A percentile compares a stretch with the other conserved stretches of the same genome.
phyloP scores from a whole-genome alignment of 2,329 filamentous ascomycete species.

The Coniochaeta hoffmannii region DNA sequence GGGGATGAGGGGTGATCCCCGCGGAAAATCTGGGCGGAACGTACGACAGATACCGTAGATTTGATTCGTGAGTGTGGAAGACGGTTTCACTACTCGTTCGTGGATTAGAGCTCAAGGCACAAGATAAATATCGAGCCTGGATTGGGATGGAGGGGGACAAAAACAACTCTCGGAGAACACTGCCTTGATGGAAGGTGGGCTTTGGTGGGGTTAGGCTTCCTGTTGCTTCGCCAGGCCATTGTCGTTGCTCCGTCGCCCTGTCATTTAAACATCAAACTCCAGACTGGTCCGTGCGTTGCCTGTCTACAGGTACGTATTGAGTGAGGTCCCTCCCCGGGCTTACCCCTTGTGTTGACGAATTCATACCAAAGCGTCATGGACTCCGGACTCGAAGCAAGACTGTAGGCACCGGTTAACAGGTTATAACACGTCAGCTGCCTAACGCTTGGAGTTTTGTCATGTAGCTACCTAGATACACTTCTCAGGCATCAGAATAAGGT shows the following conservation, averaged over 20 bases:
- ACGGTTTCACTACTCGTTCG: neutral
- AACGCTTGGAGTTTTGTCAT: neutral
- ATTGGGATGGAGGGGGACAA: neutral
- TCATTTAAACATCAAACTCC: neutral
- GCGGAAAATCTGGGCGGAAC: neutral
- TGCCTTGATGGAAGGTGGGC: neutral
- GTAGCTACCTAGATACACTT: neutral
- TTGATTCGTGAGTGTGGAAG: neutral
- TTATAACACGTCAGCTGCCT: neutral
- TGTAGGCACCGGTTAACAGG: neutral
- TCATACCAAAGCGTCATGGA: neutral
- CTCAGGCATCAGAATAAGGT: neutral
- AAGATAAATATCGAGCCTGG: neutral
- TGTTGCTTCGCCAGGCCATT: neutral
- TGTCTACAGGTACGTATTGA: too few species aligned
- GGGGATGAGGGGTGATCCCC: neutral
- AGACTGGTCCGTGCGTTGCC: neutral
- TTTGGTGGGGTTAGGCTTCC: slow-evolving; percentile 2
- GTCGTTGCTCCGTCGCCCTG: neutral
- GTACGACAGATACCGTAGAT: neutral
- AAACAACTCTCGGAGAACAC: slow-evolving; percentile 4
- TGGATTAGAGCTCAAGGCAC: neutral
- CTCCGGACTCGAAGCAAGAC: neutral
- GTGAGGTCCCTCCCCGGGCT: neutral
- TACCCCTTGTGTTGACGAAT: neutral